Conservation (phyloP, 163 green algal species). For the Scenedesmus sp. region DNA sequence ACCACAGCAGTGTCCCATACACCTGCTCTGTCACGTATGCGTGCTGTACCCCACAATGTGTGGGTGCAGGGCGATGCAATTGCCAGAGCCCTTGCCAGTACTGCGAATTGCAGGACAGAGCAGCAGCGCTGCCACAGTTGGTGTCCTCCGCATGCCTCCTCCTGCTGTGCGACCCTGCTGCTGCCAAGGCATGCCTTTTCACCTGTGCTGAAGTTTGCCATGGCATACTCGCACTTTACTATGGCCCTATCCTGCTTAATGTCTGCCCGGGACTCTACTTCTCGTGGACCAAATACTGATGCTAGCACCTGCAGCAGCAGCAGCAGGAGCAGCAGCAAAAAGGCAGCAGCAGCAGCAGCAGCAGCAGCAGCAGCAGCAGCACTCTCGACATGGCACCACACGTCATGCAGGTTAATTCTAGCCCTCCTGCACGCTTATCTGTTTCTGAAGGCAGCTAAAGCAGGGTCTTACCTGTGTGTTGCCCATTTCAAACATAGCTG, state of each 20-base stretch:
- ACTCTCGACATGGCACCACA: not conserved
- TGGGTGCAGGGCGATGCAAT: not conserved
- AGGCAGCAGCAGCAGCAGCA: not conserved
- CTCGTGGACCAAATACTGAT: slow-evolving; percentile 89
- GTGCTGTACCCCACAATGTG: not conserved
- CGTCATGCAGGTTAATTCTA: no score
- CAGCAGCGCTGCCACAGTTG: not conserved
- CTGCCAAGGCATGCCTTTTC: not conserved
- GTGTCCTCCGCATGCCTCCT: not conserved
- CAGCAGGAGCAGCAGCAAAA: not conserved
- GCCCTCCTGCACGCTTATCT: no score
- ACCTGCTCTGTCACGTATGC: not conserved
- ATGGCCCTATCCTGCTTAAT: slow-evolving; percentile 71
- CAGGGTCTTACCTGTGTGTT: slow-evolving; percentile 89
- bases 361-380: not conserved
- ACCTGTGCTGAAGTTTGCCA: slow-evolving; percentile 91
- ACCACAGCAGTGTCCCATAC: no score
- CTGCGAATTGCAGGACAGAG: not conserved
- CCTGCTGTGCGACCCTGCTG: not conserved
- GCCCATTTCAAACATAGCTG: slow-evolving; percentile 92
- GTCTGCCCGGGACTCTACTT: slow-evolving; percentile 69
- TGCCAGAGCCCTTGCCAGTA: not conserved
- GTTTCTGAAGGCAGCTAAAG: no score
- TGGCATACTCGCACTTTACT: slow-evolving; percentile 88
- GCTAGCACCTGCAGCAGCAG: slow-evolving; percentile 81